Evolutionary conservation across 2,329 filamentous ascomycete genomes (phyloP).

Genomic region (Hortaea sp.): DNA sequence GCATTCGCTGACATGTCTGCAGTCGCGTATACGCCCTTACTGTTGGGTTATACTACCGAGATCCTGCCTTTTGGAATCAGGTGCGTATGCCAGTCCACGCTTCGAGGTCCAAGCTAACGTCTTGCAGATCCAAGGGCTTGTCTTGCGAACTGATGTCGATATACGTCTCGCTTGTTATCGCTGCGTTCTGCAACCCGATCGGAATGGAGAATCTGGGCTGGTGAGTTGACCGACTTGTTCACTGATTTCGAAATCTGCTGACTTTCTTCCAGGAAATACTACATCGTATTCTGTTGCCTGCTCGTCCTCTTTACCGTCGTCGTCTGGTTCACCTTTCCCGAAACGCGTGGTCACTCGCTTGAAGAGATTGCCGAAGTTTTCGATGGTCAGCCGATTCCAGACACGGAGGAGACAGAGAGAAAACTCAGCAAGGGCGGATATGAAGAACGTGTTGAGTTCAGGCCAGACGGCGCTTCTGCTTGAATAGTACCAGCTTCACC

Average conservation of each 20-base stretch:
- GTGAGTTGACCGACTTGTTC: conserved; percentile 2
- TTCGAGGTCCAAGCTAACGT: neutral
- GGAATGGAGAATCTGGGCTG: conserved; percentile 22
- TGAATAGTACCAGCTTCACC: too few relatives aligned
- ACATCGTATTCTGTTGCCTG: conserved; percentile 28
- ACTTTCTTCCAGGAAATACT: conserved; percentile 7
- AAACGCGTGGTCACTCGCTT: conserved; percentile 22
- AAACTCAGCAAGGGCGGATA: conserved; percentile 8
- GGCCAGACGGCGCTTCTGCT: too few relatives aligned
- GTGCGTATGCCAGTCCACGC: neutral
- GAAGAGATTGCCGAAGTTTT: conserved; percentile 38
- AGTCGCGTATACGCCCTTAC: conserved; percentile 12
- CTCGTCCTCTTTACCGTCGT: conserved; percentile 15
- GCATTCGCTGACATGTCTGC: too few relatives aligned
- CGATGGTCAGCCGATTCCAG: conserved; percentile 18
- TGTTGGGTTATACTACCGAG: conserved; percentile 15
- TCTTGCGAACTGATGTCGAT: conserved; percentile 17
- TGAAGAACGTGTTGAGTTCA: conserved; percentile 11
- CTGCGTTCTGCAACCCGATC: conserved; percentile 30
- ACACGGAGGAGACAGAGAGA: conserved; percentile 3
- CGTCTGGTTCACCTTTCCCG: conserved; percentile 23
- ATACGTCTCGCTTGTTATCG: conserved; percentile 18
- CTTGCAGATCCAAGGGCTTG: conserved; percentile 14
- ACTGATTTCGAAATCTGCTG: too few relatives aligned
- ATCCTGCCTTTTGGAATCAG: conserved; percentile 14